These are phyloP conservation scores for Plantago major DNA, from an alignment of 257 asterid genomes.

Conservation along the genomic window DNA sequence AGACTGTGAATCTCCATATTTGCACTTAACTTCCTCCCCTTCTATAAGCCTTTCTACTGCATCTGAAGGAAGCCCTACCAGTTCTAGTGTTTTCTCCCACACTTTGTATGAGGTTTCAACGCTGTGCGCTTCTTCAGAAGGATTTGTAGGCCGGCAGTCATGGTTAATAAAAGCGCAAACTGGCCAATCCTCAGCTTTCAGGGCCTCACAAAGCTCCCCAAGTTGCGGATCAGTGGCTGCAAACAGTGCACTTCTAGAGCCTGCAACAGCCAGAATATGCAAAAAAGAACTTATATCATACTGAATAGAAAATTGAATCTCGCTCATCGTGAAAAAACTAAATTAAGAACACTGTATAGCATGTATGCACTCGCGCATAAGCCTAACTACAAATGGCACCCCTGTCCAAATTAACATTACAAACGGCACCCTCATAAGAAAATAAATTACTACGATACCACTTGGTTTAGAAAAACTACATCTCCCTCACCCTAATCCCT, in stretches of 20 bases:
- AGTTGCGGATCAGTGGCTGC: slow-evolving; percentile 96
- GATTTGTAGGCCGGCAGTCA: slow-evolving; percentile 88
- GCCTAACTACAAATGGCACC: too few relatives aligned
- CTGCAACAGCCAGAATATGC: slow-evolving; percentile 42
- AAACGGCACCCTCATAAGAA: too few relatives aligned
- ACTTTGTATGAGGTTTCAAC: slow-evolving; percentile 60
- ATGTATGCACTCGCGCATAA: too few relatives aligned
- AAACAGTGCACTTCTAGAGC: slow-evolving; percentile 88
- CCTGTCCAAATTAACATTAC: too few relatives aligned
- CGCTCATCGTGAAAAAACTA: too few relatives aligned
- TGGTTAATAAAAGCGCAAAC: slow-evolving; percentile 84
- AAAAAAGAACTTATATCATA: neutral
- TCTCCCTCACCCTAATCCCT: too few relatives aligned
- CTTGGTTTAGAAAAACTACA: too few relatives aligned
- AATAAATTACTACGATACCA: too few relatives aligned
- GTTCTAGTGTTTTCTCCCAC: slow-evolving; percentile 89
- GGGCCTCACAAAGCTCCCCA: slow-evolving; percentile 69
- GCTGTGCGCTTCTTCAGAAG: slow-evolving; percentile 87
- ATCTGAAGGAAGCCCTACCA: slow-evolving; percentile 80
- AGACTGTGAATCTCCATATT: slow-evolving; percentile 26
- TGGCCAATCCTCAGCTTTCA: slow-evolving; percentile 96
- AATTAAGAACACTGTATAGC: too few relatives aligned
- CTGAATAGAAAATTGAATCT: neutral
- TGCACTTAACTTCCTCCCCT: slow-evolving; percentile 72
- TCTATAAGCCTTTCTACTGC: slow-evolving; percentile 78